Evolutionary conservation across 257 asterid species (phyloP), one percentile per base, ranked within the genome.

Genomic region (Echites panduratus): DNA sequence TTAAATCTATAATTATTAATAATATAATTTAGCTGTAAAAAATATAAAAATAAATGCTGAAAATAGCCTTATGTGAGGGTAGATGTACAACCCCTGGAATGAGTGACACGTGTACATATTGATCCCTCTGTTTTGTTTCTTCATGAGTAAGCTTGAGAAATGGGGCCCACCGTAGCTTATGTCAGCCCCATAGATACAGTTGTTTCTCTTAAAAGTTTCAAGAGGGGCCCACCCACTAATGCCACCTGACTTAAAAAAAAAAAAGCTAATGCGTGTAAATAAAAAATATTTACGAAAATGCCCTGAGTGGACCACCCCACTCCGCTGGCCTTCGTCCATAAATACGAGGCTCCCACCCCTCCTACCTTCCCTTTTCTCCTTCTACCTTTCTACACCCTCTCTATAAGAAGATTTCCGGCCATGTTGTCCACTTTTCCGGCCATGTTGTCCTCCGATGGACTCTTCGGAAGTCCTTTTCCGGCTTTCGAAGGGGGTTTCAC

Each of bases 171-270:
- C 0, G 1, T 77, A 14, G 67, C 73, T 53, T 56, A 64, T 41
- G 62, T 73, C 74, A 80, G 49, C 71, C 32, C 61, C n/a, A 29
- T 27, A 16, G 2, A n/a, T 3, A 5, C 1, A n/a, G 27, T 20
- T 40, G n/a, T 48, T 43, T 71, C 74, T 69, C 70, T 70, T 4
- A 71, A 83, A 81, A 80, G 86, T 89, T 74, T n/a, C 74, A 49
- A 22, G 0, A 32, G 0, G 62, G 59, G 73, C 84, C 91, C 82
- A 83, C 83, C 77, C 62, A 43, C 53, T 80, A 84, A 88, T 89
- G 95, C 80, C 78, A 75, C 73, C 82, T 87, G 96, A 89, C 96
- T 88, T 96, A 82, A 86, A 88, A 88, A n/a, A n/a, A n/a, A n/a
- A n/a, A n/a, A n/a, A n/a, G 92, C 71, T 32, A 2, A 19, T 7